Base-by-base conservation (phyloP, 371 early-diverging fungal genomes). In the Saksenaea oblongispora region DNA sequence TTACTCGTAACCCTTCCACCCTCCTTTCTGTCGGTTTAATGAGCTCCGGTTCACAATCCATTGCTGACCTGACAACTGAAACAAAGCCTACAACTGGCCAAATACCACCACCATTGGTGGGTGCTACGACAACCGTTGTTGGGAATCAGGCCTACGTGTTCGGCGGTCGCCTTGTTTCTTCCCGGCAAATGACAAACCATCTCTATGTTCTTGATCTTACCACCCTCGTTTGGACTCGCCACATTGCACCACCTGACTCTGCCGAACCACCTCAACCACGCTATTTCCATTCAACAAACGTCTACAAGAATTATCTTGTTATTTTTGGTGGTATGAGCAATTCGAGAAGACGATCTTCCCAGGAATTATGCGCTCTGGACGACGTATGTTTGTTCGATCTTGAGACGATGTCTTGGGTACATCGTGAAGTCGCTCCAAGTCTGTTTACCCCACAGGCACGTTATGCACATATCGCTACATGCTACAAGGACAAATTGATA, bases 221-320 rank as follows among this genome's bases (percentile, higher is more conserved):
- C 34, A 84, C 74, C 3, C 75, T 81, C 3, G 67, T 73, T 22
- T 91, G 91, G 91, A 72, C 55, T 34, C 72, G 65, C 22, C 71
- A 75, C 47, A 61, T 71, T 18, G 62, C 72, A 10, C 66, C 71
- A 13, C 72, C 76, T 0, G 72, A 73, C 63, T 73, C 74, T 15
- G 51, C 51, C 22, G 64, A 71, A 11, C 66, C 73, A 15, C 79
- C 83, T 14, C 64, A 65, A 34, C 72, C 79, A 15, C 79, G 94
- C 15, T 93, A 92, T 64, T 93, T 93, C 71, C 94, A 93, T 70
- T 89, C 92, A 5, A 81, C 89, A 39, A 88, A 85, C 41, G 74
- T 86, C 14, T 89, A 88, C 70, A 65, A 72, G 35, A 74, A 74
- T 39, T 69, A 78, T 53, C 70, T 89, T 31, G 79, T 88, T 13